Evolutionary conservation across 2,329 filamentous ascomycete genomes (phyloP).

Genomic region (Fonsecaea monophora): DNA sequence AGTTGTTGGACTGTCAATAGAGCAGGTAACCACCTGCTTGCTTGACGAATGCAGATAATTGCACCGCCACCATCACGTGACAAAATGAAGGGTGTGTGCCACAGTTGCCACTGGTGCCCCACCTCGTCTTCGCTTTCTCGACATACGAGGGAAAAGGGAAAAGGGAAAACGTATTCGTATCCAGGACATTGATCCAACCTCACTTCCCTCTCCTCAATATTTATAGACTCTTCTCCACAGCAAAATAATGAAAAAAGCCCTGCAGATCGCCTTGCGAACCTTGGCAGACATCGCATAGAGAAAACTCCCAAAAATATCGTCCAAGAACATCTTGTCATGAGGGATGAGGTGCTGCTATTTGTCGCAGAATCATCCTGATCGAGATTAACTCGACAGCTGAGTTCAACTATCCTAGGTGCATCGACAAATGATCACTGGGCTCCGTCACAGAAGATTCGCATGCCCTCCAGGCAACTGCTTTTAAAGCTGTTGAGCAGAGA

Average conservation of each 20-base stretch:
- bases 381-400: neutral
- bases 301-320: neutral
- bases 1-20: neutral
- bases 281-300: neutral
- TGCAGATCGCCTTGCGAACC: constrained; percentile 10
- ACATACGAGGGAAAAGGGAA: neutral
- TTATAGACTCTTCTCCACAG: neutral
- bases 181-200: neutral
- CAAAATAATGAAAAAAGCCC: constrained; percentile 14
- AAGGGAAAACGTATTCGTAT: constrained; percentile 19
- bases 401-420: neutral
- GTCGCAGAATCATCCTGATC: constrained; percentile 19
- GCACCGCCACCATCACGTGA: neutral
- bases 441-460: constrained; percentile 7
- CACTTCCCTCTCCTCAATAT: neutral
- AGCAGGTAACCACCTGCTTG: neutral
- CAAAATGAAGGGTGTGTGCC: neutral
- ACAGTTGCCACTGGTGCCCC: neutral
- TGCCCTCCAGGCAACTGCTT: constrained; percentile 1
- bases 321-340: neutral
- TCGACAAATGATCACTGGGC: neutral
- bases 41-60: neutral
- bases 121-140: neutral
- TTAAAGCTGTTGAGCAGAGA: neutral
- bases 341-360: neutral